Base-by-base conservation (phyloP, 2,329 filamentous ascomycete genomes). In the Chaetoscypha palmicola region DNA sequence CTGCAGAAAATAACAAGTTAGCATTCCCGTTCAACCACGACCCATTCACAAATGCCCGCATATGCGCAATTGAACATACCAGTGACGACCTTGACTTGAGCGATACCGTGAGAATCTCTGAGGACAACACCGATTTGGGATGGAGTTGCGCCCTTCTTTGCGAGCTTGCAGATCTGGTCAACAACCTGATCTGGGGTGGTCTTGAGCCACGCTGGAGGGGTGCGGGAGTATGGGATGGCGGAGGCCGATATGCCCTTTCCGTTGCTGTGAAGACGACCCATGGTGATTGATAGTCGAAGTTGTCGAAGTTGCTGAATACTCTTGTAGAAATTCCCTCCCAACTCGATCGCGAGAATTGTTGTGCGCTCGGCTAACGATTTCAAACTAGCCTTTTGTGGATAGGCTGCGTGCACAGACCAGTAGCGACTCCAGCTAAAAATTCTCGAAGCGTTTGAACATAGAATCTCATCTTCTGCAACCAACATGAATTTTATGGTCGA, bases 111-210 rank as follows among this genome's bases (percentile, higher is more conserved):
- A 67, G 84, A 89, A 75, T 98, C 94, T 77, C 94, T 83, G 69
- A 98, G 87, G 65, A 97, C 77, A 68, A 97, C 91, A 86, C 94
- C 92, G 65, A 98, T 98, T 79, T 97, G 91, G 57, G 90, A 96
- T 64, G 92, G 92, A 59, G 91, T 95, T 62, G 88, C 88, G 76
- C 94, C 92, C 86, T 97, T 97, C 77, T 87, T 90, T 68, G 92
- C 92, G 69, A 97, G 86, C 79, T 94, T 94, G 77, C 86, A 90
- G 76, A 98, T 98, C 77, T 97, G 90, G 69, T 98, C 92, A 63
- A 95, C 88, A 70, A 98, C 89, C 77, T 94, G 88, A 65, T 96
- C 89, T 67, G 92, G 90, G 62, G 89, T 95, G 75, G 88, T 94
- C 86, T 98, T 98, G 73, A 97, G 78, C 92, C 92, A 98, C 61